These are phyloP conservation scores for Leccinum griseonigrum DNA, from an alignment of 1,284 basidiomycete genomes.

Conservation along the genomic window DNA sequence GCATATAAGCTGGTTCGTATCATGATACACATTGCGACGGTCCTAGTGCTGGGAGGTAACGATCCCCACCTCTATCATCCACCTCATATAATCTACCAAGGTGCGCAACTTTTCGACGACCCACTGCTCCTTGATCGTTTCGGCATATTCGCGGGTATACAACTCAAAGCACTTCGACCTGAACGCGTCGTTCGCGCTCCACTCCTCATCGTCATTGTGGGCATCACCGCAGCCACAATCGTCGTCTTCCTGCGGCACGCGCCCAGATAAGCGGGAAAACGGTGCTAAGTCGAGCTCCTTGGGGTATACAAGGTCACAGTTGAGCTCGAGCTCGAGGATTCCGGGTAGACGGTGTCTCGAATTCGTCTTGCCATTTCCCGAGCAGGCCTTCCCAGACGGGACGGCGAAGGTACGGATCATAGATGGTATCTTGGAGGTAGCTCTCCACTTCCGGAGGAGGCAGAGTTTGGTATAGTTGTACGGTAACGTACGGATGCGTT, in stretches of 20 bases:
- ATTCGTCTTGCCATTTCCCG: conserved; percentile 58
- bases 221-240: neutral
- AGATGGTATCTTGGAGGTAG: conserved; percentile 76
- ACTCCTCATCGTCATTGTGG: conserved; percentile 1
- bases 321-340: conserved; percentile 41
- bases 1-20: neutral
- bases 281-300: conserved; percentile 53
- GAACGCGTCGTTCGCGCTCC: conserved; percentile 13
- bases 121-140: conserved; percentile 62
- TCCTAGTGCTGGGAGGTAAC: neutral
- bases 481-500: too few relatives aligned
- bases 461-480: conserved; percentile 49
- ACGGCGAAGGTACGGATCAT: conserved; percentile 86
- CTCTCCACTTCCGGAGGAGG: conserved; percentile 65
- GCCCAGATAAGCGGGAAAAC: conserved; percentile 1
- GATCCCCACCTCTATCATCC: neutral
- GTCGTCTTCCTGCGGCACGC: neutral
- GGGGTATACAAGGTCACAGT: conserved; percentile 82
- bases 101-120: conserved; percentile 80
- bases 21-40: neutral
- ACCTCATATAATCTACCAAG: neutral
- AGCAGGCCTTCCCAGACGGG: conserved; percentile 83
- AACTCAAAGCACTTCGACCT: conserved; percentile 60
- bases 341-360: conserved; percentile 59
- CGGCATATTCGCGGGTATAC: conserved; percentile 83